Evolutionary conservation across 1,284 basidiomycete species (phyloP), one percentile per base, ranked within the genome.

Genomic region (Tilletiopsis washingtonensis): DNA sequence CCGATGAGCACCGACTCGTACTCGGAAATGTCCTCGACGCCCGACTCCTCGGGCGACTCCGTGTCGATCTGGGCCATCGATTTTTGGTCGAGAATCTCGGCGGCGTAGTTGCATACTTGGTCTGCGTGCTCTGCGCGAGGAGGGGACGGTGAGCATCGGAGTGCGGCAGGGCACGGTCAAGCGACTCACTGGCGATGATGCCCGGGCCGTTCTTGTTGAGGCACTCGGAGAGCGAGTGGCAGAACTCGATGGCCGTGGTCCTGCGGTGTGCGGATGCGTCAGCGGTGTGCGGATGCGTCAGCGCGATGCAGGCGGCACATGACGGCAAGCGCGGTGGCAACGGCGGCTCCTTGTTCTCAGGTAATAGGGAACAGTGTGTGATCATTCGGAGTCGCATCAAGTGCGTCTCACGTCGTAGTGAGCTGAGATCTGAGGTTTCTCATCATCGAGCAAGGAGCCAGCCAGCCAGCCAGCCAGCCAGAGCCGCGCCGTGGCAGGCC

Each of bases 1-100:
- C 88, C 88, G 73, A 98, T 86, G 53, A 99, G 81, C 39, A 93
- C 86, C 14, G 91, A 89, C 75, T 98, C 94, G 74, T 93, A 96
- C 77, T 99, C 94, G 5, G 91, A 91, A 61, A 87, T 85, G 56
- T 81, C 80, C 53, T 70, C 65, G 47, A 58, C 66, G 25, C 83
- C 84, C 55, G 84, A 83, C 45, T 88, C 87, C 59, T 90, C 89
- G 61, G 93, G 91, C 59, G 87, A 54, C 71, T 97, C 93, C 45
- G 90, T 88, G 74, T 96, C 91, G 74, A 93, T 84, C 76, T 99
- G 94, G 76, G 91, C 94, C 60, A 62, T 58, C 32, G 62, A 56
- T 58, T 69, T 81, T 49, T 80, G 77, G 52, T 94, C 87, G 42
- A 90, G 79, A 59, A 85, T 88, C 88, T 63, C 40, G 53, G 51